phyloP scores from a whole-genome alignment of 495 filamentous ascomycete genomes.

The Podospora comata region DNA sequence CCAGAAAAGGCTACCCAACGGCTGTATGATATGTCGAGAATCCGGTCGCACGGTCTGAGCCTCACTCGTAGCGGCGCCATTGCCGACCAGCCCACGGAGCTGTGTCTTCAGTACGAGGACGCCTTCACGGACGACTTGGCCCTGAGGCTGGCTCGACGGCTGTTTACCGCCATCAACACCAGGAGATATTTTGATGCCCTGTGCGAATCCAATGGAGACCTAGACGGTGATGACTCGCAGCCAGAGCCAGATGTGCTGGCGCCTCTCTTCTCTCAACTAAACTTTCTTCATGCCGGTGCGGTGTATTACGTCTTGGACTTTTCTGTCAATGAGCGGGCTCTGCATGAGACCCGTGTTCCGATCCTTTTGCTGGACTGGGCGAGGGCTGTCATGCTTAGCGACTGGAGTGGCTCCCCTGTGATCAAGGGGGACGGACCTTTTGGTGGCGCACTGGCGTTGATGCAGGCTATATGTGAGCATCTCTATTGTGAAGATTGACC shows the following conservation, averaged over 20 bases:
- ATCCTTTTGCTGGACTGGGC: conserved; percentile 73
- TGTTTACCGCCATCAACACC: conserved; percentile 50
- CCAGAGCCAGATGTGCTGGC: conserved; percentile 45
- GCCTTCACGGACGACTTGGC: conserved; percentile 51
- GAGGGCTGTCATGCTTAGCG: conserved; percentile 66
- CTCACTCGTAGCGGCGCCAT: conserved; percentile 36
- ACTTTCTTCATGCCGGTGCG: conserved; percentile 42
- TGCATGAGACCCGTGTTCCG: conserved; percentile 53
- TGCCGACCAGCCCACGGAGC: conserved; percentile 39
- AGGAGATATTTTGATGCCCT: conserved; percentile 48
- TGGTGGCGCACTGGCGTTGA: conserved; percentile 69
- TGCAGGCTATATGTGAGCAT: conserved; percentile 67
- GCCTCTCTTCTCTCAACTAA: conserved; percentile 47
- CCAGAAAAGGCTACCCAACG: conserved; percentile 37
- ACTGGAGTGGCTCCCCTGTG: conserved; percentile 73
- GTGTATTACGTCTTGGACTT: conserved; percentile 43
- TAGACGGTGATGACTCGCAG: conserved; percentile 18
- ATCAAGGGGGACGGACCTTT: conserved; percentile 63
- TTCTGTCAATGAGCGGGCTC: conserved; percentile 41
- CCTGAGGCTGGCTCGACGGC: conserved; percentile 47
- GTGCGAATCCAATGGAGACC: conserved; percentile 26
- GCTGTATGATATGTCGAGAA: conserved; percentile 51
- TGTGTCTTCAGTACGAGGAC: conserved; percentile 55
- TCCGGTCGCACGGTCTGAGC: conserved; percentile 46
- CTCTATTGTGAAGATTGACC: neutral